Conservation (phyloP, 768 basidiomycete species). For the Suillus subaureus region DNA sequence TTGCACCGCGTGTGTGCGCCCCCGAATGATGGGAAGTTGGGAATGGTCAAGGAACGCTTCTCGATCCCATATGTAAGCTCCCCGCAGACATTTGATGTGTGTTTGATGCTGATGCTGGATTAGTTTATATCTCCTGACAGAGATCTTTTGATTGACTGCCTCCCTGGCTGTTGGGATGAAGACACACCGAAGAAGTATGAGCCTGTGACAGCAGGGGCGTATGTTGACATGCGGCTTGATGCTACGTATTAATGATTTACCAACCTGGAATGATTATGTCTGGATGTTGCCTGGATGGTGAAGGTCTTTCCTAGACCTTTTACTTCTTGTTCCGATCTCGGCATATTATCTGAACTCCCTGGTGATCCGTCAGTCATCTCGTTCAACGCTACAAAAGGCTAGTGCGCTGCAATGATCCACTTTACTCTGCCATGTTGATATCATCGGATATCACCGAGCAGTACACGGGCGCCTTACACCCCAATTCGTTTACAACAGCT, state of each 20-base stretch:
- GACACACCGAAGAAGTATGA: conserved; percentile 52
- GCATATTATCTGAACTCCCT: not conserved
- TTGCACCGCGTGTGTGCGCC: conserved; percentile 56
- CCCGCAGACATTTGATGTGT: not conserved
- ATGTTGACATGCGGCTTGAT: conserved; percentile 42
- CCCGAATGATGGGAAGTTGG: conserved; percentile 17
- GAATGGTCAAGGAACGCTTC: conserved; percentile 52
- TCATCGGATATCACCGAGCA: not conserved
- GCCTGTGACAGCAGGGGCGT: conserved; percentile 43
- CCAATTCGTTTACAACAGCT: not conserved
- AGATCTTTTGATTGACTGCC: conserved; percentile 46
- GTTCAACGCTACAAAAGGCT: not conserved
- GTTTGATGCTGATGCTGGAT: conserved; percentile 23
- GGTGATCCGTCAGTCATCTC: not conserved
- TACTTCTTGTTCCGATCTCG: not conserved
- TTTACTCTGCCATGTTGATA: not conserved
- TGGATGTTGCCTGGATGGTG: not conserved
- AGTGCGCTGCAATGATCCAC: not conserved
- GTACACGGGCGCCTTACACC: not conserved
- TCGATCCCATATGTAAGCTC: conserved; percentile 61
- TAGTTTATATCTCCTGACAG: conserved; percentile 35
- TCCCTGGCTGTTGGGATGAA: conserved; percentile 53
- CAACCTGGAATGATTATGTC: not conserved
- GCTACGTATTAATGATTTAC: conserved; percentile 32
- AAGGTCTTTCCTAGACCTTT: not conserved